Percentiles rank a stretch among this genome's conserved stretches.
phyloP scores from a whole-genome alignment of 116 monocot genomes.

The Trichopus zeylanicus region DNA sequence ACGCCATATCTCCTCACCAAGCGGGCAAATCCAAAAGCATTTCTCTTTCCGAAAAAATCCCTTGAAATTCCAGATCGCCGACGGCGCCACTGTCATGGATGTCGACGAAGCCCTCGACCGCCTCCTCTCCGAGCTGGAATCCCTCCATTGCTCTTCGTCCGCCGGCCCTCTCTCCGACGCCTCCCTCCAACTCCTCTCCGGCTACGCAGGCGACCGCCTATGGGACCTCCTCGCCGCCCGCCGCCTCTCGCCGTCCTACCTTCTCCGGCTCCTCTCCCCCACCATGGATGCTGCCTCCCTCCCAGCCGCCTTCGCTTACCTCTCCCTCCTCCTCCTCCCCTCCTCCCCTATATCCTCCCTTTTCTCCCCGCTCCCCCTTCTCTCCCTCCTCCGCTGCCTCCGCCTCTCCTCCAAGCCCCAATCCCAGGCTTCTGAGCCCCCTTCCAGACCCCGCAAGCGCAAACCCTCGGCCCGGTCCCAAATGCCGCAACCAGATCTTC shows the following conservation, averaged over 20 bases:
- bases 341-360: slow-evolving; percentile 41
- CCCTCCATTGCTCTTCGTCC: slow-evolving; percentile 6
- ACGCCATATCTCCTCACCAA: no score
- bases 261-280: slow-evolving; percentile 29
- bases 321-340: slow-evolving; percentile 39
- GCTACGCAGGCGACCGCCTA: slow-evolving; percentile 12
- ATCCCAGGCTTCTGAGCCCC: neutral
- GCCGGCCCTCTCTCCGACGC: slow-evolving; percentile 23
- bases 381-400: slow-evolving; percentile 49
- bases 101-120: slow-evolving; percentile 15
- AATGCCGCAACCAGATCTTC: neutral
- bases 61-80: neutral
- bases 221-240: slow-evolving; percentile 32
- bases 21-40: no score
- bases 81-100: slow-evolving; percentile 3
- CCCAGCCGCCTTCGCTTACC: slow-evolving; percentile 40
- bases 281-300: slow-evolving; percentile 47
- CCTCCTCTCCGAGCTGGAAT: slow-evolving; percentile 26
- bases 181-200: slow-evolving; percentile 24
- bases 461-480: neutral
- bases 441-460: slow-evolving; percentile 1
- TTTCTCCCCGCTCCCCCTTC: slow-evolving; percentile 37
- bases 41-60: no score
- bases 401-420: slow-evolving; percentile 45
- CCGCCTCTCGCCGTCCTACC: slow-evolving; percentile 23